phyloP scores from a whole-genome alignment of 306 rosid genomes.

The Biancaea sappan region DNA sequence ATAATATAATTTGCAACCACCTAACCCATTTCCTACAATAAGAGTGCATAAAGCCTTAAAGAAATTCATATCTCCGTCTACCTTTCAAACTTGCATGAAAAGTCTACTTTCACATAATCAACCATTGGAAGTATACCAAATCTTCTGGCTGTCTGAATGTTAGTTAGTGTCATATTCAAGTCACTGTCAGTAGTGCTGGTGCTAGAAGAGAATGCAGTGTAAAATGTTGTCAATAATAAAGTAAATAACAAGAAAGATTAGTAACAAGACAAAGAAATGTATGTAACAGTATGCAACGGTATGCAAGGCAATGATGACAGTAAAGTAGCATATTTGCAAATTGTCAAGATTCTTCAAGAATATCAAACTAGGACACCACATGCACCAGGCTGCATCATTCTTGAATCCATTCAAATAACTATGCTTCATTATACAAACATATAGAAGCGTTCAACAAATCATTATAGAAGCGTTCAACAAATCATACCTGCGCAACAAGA shows the following conservation, averaged over 20 bases:
- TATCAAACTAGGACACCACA: constrained; percentile 14
- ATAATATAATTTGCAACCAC: too few relatives aligned
- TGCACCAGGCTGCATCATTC: constrained; percentile 13
- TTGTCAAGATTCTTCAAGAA: constrained; percentile 12
- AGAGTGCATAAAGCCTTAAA: neutral
- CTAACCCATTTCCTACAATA: constrained; percentile 2
- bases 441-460: constrained; percentile 25
- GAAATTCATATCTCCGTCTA: neutral
- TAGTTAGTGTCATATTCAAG: constrained; percentile 6
- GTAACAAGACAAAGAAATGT: constrained; percentile 8
- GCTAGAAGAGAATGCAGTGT: constrained; percentile 2
- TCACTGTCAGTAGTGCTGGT: constrained; percentile 20
- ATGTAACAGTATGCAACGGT: constrained; percentile 21
- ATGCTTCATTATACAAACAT: constrained; percentile 21
- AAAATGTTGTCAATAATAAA: constrained; percentile 21
- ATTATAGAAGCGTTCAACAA: constrained; percentile 29
- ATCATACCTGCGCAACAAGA: constrained; percentile 88
- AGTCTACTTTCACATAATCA: neutral
- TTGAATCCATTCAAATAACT: constrained; percentile 25
- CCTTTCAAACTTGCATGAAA: neutral
- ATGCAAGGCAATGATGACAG: constrained; percentile 18
- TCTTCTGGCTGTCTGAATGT: neutral
- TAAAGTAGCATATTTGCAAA: neutral
- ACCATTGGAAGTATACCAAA: neutral
- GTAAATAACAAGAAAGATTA: constrained; percentile 17